Evolutionary conservation across 306 rosid genomes (phyloP).

Genomic region (Glycine tomentella): DNA sequence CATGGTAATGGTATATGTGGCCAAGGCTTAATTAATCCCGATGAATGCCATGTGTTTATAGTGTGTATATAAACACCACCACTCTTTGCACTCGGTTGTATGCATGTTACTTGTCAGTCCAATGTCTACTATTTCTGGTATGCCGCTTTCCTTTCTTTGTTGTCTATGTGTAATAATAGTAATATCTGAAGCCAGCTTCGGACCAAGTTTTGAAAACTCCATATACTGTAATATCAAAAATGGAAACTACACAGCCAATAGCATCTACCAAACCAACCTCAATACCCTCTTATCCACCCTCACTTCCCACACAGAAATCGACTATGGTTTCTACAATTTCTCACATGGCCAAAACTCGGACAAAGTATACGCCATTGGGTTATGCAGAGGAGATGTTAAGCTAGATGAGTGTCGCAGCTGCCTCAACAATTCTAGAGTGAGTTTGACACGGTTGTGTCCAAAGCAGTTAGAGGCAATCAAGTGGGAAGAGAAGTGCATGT

Average conservation of each 20-base stretch:
- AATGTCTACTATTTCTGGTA: not conserved
- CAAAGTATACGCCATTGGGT: conserved; percentile 23
- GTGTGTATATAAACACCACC: not conserved
- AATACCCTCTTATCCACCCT: conserved; percentile 48
- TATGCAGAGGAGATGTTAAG: conserved; percentile 55
- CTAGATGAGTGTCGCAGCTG: conserved; percentile 46
- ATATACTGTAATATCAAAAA: not conserved
- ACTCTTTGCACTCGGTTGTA: too few species aligned
- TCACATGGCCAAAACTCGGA: conserved; percentile 40
- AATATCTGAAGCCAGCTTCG: not conserved
- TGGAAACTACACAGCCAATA: conserved; percentile 52
- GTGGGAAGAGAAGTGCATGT: conserved; percentile 11
- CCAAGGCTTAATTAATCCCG: too few species aligned
- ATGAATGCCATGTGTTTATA: too few species aligned
- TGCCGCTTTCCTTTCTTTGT: not conserved
- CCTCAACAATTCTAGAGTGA: conserved; percentile 35
- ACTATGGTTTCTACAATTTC: conserved; percentile 49
- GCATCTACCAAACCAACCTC: conserved; percentile 54
- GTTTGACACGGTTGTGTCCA: conserved; percentile 45
- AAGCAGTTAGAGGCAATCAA: conserved; percentile 53
- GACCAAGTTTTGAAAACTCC: not conserved
- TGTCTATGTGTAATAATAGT: not conserved
- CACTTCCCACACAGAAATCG: conserved; percentile 11
- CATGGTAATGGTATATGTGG: too few species aligned
- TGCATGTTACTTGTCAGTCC: not conserved